Evolutionary conservation across 306 rosid species (phyloP), one percentile per base, ranked within the genome.

Genomic region (Malus sieversii): DNA sequence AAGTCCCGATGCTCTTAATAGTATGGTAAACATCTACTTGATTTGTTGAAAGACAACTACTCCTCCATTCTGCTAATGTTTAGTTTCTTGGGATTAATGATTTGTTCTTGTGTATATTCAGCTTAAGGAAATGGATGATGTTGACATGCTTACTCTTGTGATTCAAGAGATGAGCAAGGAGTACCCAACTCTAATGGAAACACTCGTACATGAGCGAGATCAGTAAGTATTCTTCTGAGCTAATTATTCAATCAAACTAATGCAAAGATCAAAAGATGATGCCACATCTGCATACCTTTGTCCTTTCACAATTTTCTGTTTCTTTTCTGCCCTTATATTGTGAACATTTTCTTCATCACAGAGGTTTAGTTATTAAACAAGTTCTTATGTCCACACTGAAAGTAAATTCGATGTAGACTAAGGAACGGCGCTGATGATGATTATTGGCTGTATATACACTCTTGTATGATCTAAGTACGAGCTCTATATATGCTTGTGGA

Each of bases 151-250:
- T 73, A 92, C 99, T 73, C 92, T 95, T 51, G 90, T 90, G 48
- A 87, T 92, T 83, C 99, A 95, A 82, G 97, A 90, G 81, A 85
- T 90, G 97, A 89, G 96, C 67, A 95, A 89, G 88, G 88, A 90
- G 80, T 95, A 84, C 77, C 99, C 99, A 53, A 90, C 97, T 79
- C 83, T 95, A 51, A 95, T 92, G 97, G 97, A 95, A 82, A 95
- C 99, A 14, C 96, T 95, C 71, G 90, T 92, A 81, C 92, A 85
- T 45, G 99, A 95, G 84, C 92, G 99, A 73, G 99, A 95, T 84
- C 91, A 81, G 99, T 92, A 76, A 82, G 92, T 81, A 77, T 44
- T 80, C 48, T 73, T 81, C 65, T 82, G 52, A 70, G 66, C 67
- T 67, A 20, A 32, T 14, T 40, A 25, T 66, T 75, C 60, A 20